phyloP scores from a whole-genome alignment of 176 grass and related monocot genomes.

The Oryza coarctata region DNA sequence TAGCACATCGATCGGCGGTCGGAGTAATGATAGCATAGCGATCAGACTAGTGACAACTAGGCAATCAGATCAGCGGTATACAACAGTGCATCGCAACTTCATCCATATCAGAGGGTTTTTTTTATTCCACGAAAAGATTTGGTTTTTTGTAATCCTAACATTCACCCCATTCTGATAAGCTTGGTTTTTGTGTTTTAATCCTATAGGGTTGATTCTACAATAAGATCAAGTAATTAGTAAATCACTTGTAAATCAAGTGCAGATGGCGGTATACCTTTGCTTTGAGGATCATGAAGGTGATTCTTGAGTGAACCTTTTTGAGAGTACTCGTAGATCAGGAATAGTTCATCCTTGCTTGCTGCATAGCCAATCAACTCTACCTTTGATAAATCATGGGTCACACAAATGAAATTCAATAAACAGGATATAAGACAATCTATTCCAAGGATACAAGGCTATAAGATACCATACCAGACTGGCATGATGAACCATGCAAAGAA shows the following conservation, averaged over 20 bases:
- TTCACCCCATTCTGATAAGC: too few relatives aligned
- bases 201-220: too few relatives aligned
- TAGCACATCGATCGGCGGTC: too few relatives aligned
- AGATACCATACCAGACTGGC: slow-evolving; percentile 81
- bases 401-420: slow-evolving; percentile 42
- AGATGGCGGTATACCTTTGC: slow-evolving; percentile 66
- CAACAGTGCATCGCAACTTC: too few relatives aligned
- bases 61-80: too few relatives aligned
- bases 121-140: too few relatives aligned
- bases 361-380: slow-evolving; percentile 99
- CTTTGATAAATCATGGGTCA: slow-evolving; percentile 83
- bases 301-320: slow-evolving; percentile 94
- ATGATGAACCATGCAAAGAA: slow-evolving; percentile 99
- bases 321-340: slow-evolving; percentile 93
- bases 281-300: slow-evolving; percentile 88
- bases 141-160: too few relatives aligned
- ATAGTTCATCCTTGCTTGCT: slow-evolving; percentile 87
- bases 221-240: slow-evolving; percentile 17
- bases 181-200: too few relatives aligned
- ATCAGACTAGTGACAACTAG: too few relatives aligned
- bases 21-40: too few relatives aligned
- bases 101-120: too few relatives aligned
- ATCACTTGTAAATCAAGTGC: slow-evolving; percentile 4
- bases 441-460: slow-evolving; percentile 24
- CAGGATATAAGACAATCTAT: not conserved